Conservation (phyloP, 352 stramenopile genomes). For the Globisporangium cystogenes region DNA sequence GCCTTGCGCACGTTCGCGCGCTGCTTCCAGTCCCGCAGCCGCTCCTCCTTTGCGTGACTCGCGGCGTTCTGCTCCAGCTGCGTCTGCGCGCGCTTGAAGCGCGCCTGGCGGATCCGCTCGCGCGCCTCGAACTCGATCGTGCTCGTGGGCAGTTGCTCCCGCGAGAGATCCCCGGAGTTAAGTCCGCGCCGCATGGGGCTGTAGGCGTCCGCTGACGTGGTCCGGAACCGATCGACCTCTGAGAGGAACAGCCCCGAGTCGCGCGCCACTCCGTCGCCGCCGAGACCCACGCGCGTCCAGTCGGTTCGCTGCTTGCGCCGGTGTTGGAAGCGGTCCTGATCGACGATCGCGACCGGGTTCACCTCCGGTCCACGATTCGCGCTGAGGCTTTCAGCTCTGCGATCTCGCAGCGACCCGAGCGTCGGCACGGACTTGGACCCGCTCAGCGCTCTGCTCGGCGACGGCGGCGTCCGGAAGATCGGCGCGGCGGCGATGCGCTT, state of each 20-base stretch:
- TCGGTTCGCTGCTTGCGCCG: slow-evolving; percentile 53
- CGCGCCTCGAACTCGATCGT: slow-evolving; percentile 30
- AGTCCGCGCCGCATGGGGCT: slow-evolving; percentile 36
- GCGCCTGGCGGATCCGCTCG: slow-evolving; percentile 24
- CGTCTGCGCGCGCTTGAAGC: slow-evolving; percentile 39
- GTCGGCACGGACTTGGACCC: slow-evolving; percentile 20
- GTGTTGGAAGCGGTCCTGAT: slow-evolving; percentile 52
- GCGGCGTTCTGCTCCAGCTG: slow-evolving; percentile 27
- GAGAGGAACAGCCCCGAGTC: slow-evolving; percentile 40
- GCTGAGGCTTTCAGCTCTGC: slow-evolving; percentile 2
- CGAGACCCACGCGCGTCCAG: slow-evolving; percentile 73
- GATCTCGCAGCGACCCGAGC: slow-evolving; percentile 13
- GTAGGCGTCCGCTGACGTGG: slow-evolving; percentile 42
- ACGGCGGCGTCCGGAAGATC: slow-evolving; percentile 20
- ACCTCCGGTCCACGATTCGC: slow-evolving; percentile 13
- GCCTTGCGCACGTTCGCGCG: slow-evolving; percentile 42
- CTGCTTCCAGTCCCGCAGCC: slow-evolving; percentile 43
- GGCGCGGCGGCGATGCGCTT: slow-evolving; percentile 34
- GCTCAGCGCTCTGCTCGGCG: slow-evolving; percentile 5
- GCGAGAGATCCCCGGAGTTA: slow-evolving; percentile 34
- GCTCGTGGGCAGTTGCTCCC: slow-evolving; percentile 22
- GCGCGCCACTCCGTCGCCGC: slow-evolving; percentile 42
- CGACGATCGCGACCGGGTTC: slow-evolving; percentile 24
- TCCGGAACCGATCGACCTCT: slow-evolving; percentile 47
- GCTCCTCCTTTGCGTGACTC: slow-evolving; percentile 24